Evolutionary conservation across 345 rosid genomes (phyloP).

Genomic region (Citrus cavaleriei): DNA sequence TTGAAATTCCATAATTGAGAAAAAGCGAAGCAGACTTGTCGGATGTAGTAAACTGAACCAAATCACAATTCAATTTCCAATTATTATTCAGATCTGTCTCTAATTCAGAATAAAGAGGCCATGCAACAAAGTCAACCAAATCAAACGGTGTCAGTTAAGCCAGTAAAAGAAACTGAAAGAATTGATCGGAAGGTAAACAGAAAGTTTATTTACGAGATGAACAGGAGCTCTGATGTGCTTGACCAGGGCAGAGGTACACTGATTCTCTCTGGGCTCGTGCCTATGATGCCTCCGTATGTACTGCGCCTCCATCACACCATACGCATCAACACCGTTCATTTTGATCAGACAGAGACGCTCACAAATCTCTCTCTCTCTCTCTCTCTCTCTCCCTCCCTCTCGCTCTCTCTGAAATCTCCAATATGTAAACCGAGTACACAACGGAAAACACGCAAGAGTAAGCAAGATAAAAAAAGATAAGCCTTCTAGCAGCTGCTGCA

Average conservation of each 20-base stretch:
- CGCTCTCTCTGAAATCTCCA: too few species aligned
- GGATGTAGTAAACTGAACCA: not conserved
- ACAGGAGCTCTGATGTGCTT: constrained; percentile 85
- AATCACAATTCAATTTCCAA: not conserved
- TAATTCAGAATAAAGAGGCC: not conserved
- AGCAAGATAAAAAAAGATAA: constrained; percentile 15
- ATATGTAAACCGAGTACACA: too few species aligned
- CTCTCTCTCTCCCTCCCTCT: too few species aligned
- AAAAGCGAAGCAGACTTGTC: too few species aligned
- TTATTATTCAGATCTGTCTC: constrained; percentile 1
- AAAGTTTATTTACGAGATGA: constrained; percentile 47
- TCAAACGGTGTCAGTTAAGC: not conserved
- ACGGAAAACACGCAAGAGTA: too few species aligned
- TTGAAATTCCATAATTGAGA: too few species aligned
- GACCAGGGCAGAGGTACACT: constrained; percentile 70
- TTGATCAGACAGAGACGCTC: not conserved
- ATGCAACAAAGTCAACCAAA: not conserved
- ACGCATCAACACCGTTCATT: constrained; percentile 32
- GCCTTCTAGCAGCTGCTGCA: constrained; percentile 16
- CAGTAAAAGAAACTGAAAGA: not conserved
- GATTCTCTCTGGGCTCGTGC: constrained; percentile 49
- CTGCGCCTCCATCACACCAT: constrained; percentile 45
- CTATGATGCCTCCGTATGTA: constrained; percentile 62
- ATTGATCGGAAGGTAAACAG: not conserved
- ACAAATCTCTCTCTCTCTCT: not conserved